Evolutionary conservation across 345 rosid species (phyloP).

Genomic region (Cochlearia excelsa): DNA sequence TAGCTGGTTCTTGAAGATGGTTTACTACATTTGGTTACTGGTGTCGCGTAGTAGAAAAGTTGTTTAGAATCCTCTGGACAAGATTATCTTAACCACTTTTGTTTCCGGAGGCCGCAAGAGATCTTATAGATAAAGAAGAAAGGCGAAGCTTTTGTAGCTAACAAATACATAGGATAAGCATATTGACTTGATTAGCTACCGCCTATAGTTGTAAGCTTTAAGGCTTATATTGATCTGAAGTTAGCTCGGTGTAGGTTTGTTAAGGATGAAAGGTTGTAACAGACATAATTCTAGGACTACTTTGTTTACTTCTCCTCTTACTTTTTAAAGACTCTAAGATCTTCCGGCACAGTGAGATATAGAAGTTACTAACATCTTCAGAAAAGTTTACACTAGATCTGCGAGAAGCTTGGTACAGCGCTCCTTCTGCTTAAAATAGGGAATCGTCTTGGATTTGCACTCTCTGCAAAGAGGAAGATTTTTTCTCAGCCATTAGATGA

Average conservation of each 20-base stretch:
- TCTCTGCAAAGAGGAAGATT: neutral
- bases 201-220: conserved; percentile 9
- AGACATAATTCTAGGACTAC: neutral
- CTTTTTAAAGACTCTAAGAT: conserved; percentile 1
- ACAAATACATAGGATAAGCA: conserved; percentile 6
- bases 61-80: conserved; percentile 13
- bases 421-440: conserved; percentile 3
- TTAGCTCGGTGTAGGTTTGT: conserved; percentile 17
- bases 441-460: conserved; percentile 9
- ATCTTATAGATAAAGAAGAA: conserved; percentile 8
- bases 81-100: conserved; percentile 7
- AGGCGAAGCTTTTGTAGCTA: conserved; percentile 17
- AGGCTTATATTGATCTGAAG: conserved; percentile 2
- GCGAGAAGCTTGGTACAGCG: conserved; percentile 1
- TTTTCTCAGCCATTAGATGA: conserved; percentile 10
- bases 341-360: neutral
- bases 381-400: conserved; percentile 10
- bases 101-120: conserved; percentile 22
- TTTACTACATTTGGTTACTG: conserved; percentile 18
- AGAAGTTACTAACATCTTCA: conserved; percentile 8
- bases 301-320: conserved; percentile 11
- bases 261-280: conserved; percentile 9
- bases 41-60: conserved; percentile 14
- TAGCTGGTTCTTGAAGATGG: conserved; percentile 17
- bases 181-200: conserved; percentile 2